Evolutionary conservation across 805 yeast species (phyloP).

Genomic region (Kluyveromyces lactis): DNA sequence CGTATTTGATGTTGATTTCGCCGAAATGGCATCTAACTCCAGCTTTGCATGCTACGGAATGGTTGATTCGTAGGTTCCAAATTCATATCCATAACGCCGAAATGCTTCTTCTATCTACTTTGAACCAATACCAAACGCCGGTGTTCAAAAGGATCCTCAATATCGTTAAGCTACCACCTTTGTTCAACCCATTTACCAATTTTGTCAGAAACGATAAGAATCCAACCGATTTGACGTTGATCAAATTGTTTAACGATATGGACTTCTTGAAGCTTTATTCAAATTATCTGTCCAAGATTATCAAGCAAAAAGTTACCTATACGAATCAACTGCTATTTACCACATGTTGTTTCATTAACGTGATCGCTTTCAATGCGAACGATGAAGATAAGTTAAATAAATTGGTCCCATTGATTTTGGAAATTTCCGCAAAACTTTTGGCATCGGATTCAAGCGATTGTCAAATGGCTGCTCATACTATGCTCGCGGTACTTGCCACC

Average conservation of each 20-base stretch:
- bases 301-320: constrained; percentile 50
- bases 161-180: constrained; percentile 67
- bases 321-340: constrained; percentile 71
- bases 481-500: constrained; percentile 67
- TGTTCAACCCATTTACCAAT: constrained; percentile 63
- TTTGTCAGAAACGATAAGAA: constrained; percentile 54
- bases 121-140: constrained; percentile 74
- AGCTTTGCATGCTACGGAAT: constrained; percentile 77
- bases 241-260: constrained; percentile 65
- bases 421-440: constrained; percentile 48
- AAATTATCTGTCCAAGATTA: constrained; percentile 36
- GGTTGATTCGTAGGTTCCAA: constrained; percentile 89
- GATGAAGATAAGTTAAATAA: constrained; percentile 38
- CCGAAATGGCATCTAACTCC: constrained; percentile 72
- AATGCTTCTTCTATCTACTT: constrained; percentile 53
- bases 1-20: constrained; percentile 64
- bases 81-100: constrained; percentile 78
- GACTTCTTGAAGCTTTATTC: constrained; percentile 63
- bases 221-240: constrained; percentile 61
- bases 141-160: constrained; percentile 70
- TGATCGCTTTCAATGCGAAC: constrained; percentile 49
- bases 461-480: constrained; percentile 77
- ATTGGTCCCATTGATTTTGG: constrained; percentile 49
- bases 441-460: constrained; percentile 44
- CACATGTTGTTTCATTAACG: constrained; percentile 56